Base-by-base conservation (phyloP, 2,329 filamentous ascomycete genomes). In the Talaromyces sp. region DNA sequence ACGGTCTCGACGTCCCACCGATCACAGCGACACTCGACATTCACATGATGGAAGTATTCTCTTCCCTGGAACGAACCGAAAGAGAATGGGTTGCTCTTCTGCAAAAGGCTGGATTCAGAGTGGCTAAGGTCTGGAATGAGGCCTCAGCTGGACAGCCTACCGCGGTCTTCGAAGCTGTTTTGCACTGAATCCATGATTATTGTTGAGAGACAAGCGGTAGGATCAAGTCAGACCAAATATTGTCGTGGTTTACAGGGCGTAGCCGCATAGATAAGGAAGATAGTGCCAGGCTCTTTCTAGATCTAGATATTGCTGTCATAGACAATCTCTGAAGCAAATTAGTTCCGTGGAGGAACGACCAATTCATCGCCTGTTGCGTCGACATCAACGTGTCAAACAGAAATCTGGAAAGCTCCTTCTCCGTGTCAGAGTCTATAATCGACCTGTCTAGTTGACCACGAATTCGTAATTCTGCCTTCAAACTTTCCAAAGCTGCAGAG, bases 81-180 rank as follows among this genome's bases (percentile, higher is more conserved):
- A 49, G 51, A 47, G 65, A 71, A 54, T 72, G 69, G 69, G 36
- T 52, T 8, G 54, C 57, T 19, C 60, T 72, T 6, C 55, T 71
- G 19, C 58, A 65, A 19, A 62, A 58, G 32, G 67, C 65, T 6
- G 63, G 64, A 3, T 64, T 68, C 7, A 61, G 44, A 44, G 49
- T 69, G 1, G 42, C 33, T 22, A 42, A 36, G 8, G 39, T 56
- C n/a, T 60, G 58, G 58, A 56, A 42, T 4, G 44, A 51, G 25
- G n/a, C 15, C 10, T 25, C 44, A 22, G 13, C 9, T 25, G 44
- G 19, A 22, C 44, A 51, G 10, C 44, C 55, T 6, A 28, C n/a
- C 56, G 39, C 58, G 22, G 27, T 60, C 28, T 61, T 60, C 9
- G 58, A 56, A 36, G 58, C 58, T 56, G 22, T 44, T 13, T 36